Base-by-base conservation (phyloP, 2,329 filamentous ascomycete species). In the Penicillium sp. region DNA sequence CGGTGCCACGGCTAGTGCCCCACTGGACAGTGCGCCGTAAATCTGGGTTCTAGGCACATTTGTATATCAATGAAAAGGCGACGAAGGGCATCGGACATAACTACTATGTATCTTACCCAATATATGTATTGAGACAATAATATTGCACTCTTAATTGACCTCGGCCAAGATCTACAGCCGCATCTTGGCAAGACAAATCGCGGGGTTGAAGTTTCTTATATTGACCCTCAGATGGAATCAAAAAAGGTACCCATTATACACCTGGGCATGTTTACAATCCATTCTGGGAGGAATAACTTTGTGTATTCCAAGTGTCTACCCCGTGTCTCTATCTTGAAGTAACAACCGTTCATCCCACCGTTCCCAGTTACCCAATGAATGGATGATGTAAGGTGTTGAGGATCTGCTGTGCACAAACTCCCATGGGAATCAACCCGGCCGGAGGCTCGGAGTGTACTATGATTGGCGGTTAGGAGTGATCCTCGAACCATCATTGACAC, bases 1-100 rank as follows among this genome's bases (percentile, higher is more conserved):
- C 2, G 71, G 74, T 42, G 78, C 77, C 9, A 74, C 73, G 16
- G 70, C 79, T 14, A 76, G 78, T 62, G 76, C 77, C 4, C 76
- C 73, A 37, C 62, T 83, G 52, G 80, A 83, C 63, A 75, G 67
- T 42, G 78, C 68, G n/a, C 53, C 62, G 35, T 67, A 54, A 58
- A 37, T 19, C 29, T 35, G n/a, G 6, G 11, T 14, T 22, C 10
- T 19, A 34, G 16, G 11, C 40, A 40, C 39, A 31, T 22, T 31
- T 50, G 47, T 50, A 50, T 36, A 50, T 46, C 46, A 50, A 30
- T 8, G 14, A 3, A 40, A 18, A 2, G 35, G 12, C 16, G 8
- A 41, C 12, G 29, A 29, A 19, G 7, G 22, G 22, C 2, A 35
- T 33, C n/a, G 9, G 13, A 33, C 13, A 14, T 33, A 16, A 35